Base-by-base conservation (phyloP, 768 basidiomycete genomes). In the Psilocybe cyanescens region DNA sequence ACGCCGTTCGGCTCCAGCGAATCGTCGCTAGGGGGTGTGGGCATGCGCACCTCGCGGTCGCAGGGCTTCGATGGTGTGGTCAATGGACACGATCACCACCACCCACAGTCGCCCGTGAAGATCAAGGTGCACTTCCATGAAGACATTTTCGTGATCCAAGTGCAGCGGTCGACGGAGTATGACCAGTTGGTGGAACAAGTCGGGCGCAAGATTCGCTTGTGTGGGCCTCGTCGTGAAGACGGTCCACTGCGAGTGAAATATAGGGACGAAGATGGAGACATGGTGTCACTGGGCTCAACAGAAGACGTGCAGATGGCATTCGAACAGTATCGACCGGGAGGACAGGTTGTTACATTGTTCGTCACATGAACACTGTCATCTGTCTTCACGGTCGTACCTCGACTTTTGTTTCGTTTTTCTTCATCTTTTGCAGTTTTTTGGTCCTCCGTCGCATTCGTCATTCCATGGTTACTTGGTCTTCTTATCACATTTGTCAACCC, bases 271-370 rank as follows among this genome's bases (percentile, higher is more conserved):
- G 95, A 97, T 68, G 94, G 94, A 24, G 95, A 97, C 71, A 80
- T 94, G 83, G 86, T 97, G 49, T 90, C 87, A 31, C 82, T 97
- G 63, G 90, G 90, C 14, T 94, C 92, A 48, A 94, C 94, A 37
- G 95, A 97, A 73, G 95, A 97, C 71, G 91, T 96, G 37, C 91
- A 94, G 67, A 94, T 97, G 86, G 95, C 95, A 41, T 95, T 97
- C 65, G 94, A 95, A 75, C 83, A 88, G 60, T 89, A 85, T 75
- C 82, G 86, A 64, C 87, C 89, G 31, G 89, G 89, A n/a, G 86
- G 86, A 63, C 92, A 92, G 75, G 90, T 94, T 12, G 41, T 44
- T 60, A 90, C 87, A 16, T 82, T 94, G 51, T 92, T 86, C 74
- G 92, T 94, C 69, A 88, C 86, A 72, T 93, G 79, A 86, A 60